Evolutionary conservation across 805 yeast species (phyloP), one percentile per base, ranked within the genome.

Genomic region (Candida cerambycidarum): DNA sequence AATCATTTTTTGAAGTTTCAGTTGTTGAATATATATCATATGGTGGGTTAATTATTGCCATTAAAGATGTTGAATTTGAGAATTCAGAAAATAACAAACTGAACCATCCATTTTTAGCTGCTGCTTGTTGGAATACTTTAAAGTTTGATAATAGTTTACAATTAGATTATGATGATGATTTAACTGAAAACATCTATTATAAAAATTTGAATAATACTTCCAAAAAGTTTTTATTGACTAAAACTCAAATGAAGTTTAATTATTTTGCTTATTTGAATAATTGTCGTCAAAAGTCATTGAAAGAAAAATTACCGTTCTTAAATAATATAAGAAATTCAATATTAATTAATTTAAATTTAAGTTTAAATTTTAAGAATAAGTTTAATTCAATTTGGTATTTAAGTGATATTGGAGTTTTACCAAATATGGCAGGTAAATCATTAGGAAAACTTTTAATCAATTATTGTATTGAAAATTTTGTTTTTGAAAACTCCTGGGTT

Each of bases 351-450:
- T 53, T 64, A 48, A 57, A 61, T 39, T 49, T 56, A 31, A 47
- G 45, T 27, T 41, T 47, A 21, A 62, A 64, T 39, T 61, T 56
- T 37, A 61, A 59, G 19, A 43, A 45, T 23, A 63, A 67, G 38
- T 61, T 59, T 39, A 59, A 59, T 34, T 56, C 64, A 32, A 59
- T 78, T 40, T 80, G 84, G 83, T 80, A 80, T 55, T 64, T 80
- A 47, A 69, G 75, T 35, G 83, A 80, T 55, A 66, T 80, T 41
- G 83, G 83, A 32, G 78, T 80, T 17, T 63, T 76, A 33, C 81
- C 82, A 6, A 57, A 69, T 31, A 80, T 80, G 62, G 65, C 80
- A 54, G 84, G 85, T 41, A 76, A 75, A 53, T 83, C 83, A 16
- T 67, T 77, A 50, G 81, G 82, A 27, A 67, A 78, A 54, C 61